These are phyloP conservation scores for Trametes cingulata DNA, from an alignment of 768 basidiomycete species.

Conservation along the genomic window DNA sequence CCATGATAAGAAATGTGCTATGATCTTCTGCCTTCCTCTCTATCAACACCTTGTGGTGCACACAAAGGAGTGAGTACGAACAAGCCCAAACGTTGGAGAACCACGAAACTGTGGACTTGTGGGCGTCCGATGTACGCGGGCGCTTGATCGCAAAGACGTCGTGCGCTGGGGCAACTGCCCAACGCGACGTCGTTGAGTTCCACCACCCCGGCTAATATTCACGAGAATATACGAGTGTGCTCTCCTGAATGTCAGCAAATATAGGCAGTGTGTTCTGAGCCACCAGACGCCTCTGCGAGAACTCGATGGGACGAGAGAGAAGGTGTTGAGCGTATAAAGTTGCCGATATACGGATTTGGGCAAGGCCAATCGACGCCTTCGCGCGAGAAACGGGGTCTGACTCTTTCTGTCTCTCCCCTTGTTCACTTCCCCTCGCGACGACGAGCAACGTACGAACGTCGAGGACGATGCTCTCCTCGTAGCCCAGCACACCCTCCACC, in stretches of 20 bases:
- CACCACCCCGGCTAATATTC: too few relatives aligned
- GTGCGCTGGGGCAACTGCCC: too few relatives aligned
- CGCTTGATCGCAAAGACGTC: too few relatives aligned
- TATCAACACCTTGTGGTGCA: too few relatives aligned
- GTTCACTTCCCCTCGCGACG: slow-evolving; percentile 10
- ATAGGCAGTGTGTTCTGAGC: neutral
- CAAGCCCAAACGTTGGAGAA: too few relatives aligned
- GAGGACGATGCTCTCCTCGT: slow-evolving; percentile 18
- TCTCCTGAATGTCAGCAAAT: neutral
- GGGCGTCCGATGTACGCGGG: too few relatives aligned
- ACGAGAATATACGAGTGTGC: too few relatives aligned
- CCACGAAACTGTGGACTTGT: too few relatives aligned
- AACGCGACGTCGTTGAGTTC: too few relatives aligned
- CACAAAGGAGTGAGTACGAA: too few relatives aligned
- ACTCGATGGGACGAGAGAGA: neutral
- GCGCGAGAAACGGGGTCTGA: slow-evolving; percentile 10
- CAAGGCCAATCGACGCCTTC: slow-evolving; percentile 16
- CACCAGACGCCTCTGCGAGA: neutral
- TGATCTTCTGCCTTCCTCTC: too few relatives aligned
- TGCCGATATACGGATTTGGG: slow-evolving; percentile 14
- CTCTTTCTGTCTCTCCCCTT: slow-evolving; percentile 18
- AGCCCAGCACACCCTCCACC: neutral
- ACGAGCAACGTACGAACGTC: slow-evolving; percentile 4
- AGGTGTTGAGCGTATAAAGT: neutral
- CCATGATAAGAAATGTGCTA: too few relatives aligned